Percentiles rank a stretch among this genome's conserved stretches.
phyloP scores from a whole-genome alignment of 495 filamentous ascomycete species.

The Penicillium mononematosum region DNA sequence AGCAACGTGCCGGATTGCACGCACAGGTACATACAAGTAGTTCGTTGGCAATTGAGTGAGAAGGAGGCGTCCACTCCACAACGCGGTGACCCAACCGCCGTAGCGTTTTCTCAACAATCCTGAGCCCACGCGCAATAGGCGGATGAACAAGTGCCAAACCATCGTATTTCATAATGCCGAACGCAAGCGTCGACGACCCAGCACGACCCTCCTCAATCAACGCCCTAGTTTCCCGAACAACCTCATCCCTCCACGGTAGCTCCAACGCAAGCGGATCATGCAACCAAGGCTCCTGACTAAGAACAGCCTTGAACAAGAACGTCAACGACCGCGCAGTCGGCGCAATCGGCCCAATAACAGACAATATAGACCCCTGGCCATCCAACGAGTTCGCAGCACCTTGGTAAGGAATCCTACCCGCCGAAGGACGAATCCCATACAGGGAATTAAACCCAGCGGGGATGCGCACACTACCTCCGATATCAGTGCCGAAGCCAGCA shows the following conservation, averaged over 20 bases:
- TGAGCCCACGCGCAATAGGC: constrained; percentile 54
- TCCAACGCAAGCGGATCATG: constrained; percentile 61
- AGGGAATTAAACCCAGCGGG: constrained; percentile 64
- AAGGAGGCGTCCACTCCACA: constrained; percentile 59
- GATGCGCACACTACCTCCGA: constrained; percentile 69
- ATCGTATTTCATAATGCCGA: constrained; percentile 54
- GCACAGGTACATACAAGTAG: constrained; percentile 29
- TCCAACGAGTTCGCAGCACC: constrained; percentile 52
- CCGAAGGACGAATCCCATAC: constrained; percentile 54
- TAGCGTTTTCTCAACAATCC: constrained; percentile 50
- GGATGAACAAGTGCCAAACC: constrained; percentile 50
- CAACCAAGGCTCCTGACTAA: constrained; percentile 60
- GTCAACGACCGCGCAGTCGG: constrained; percentile 48
- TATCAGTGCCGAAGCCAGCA: constrained; percentile 64
- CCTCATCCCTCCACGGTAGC: constrained; percentile 60
- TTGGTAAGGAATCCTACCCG: constrained; percentile 46
- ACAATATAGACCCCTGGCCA: constrained; percentile 57
- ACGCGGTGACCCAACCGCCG: constrained; percentile 55
- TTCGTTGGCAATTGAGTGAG: constrained; percentile 37
- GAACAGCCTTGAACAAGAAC: constrained; percentile 54
- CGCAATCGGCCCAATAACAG: constrained; percentile 58
- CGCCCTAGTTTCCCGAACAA: constrained; percentile 46
- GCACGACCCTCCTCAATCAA: constrained; percentile 34
- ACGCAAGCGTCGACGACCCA: constrained; percentile 41
- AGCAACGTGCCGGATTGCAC: neutral